Percentiles rank a stretch among this genome's conserved stretches.
Evolutionary conservation across 2,329 filamentous ascomycete genomes (phyloP).

Genomic region (Fusarium protoensiforme): DNA sequence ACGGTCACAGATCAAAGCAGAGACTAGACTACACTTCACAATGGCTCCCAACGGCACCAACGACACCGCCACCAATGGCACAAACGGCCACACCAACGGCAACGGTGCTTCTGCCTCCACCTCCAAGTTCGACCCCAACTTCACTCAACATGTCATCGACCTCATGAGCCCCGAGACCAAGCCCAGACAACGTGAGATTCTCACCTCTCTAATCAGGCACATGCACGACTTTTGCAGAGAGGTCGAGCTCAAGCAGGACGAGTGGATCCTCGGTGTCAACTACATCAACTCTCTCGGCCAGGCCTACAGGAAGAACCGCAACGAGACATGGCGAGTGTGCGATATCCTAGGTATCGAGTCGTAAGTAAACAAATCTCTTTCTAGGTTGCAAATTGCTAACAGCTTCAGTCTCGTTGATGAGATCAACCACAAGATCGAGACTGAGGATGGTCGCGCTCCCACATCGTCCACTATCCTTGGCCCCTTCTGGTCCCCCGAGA

Average conservation of each 20-base stretch:
- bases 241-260: constrained; percentile 79
- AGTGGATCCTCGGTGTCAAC: constrained; percentile 81
- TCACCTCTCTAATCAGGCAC: constrained; percentile 74
- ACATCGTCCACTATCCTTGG: constrained; percentile 83
- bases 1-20: neutral
- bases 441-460: constrained; percentile 69
- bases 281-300: constrained; percentile 81
- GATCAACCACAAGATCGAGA: constrained; percentile 72
- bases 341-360: constrained; percentile 81
- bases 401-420: constrained; percentile 50
- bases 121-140: constrained; percentile 75
- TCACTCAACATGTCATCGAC: constrained; percentile 79
- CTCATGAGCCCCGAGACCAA: constrained; percentile 77
- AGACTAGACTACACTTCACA: neutral
- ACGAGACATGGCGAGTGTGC: constrained; percentile 79
- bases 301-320: constrained; percentile 73
- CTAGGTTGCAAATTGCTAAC: neutral
- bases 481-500: constrained; percentile 81
- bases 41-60: constrained; percentile 37
- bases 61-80: constrained; percentile 22
- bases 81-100: constrained; percentile 10
- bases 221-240: constrained; percentile 84
- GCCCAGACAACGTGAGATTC: constrained; percentile 72
- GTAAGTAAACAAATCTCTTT: constrained; percentile 53
- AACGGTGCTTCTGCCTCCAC: neutral